These are phyloP conservation scores for Phytophthora litchii DNA, from an alignment of 352 stramenopile genomes.

Conservation along the genomic window DNA sequence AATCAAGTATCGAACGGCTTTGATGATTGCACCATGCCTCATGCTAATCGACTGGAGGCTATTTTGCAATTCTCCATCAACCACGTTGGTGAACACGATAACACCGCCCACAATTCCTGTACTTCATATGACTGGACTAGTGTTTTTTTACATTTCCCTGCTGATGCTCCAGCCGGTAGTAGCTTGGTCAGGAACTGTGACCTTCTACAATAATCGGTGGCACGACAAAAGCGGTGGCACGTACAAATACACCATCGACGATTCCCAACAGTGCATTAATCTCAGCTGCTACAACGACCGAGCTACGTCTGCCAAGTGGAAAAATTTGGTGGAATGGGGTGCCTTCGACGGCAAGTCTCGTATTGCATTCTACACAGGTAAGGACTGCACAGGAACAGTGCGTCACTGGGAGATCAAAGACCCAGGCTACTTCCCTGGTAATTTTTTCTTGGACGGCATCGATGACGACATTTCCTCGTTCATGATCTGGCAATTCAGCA, in stretches of 20 bases:
- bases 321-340: slow-evolving; percentile 11
- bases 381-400: slow-evolving; percentile 23
- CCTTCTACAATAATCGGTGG: slow-evolving; percentile 24
- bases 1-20: too few relatives aligned
- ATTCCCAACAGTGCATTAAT: slow-evolving; percentile 32
- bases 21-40: too few relatives aligned
- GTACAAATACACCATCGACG: slow-evolving; percentile 26
- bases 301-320: too few relatives aligned
- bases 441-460: slow-evolving; percentile 31
- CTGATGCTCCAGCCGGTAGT: background rate
- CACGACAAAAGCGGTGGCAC: slow-evolving; percentile 10
- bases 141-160: background rate
- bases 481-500: slow-evolving; percentile 32
- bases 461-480: slow-evolving; percentile 33
- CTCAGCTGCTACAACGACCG: too few relatives aligned
- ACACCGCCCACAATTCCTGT: background rate
- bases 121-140: background rate
- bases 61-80: too few relatives aligned
- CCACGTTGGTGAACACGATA: too few relatives aligned
- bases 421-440: slow-evolving; percentile 8
- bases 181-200: slow-evolving; percentile 24
- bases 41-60: too few relatives aligned
- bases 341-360: slow-evolving; percentile 17
- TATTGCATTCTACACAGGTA: slow-evolving; percentile 33
- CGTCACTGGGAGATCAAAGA: slow-evolving; percentile 24